Conservation (phyloP, 1,139 yeast genomes). For the Geotrichum europaeum region DNA sequence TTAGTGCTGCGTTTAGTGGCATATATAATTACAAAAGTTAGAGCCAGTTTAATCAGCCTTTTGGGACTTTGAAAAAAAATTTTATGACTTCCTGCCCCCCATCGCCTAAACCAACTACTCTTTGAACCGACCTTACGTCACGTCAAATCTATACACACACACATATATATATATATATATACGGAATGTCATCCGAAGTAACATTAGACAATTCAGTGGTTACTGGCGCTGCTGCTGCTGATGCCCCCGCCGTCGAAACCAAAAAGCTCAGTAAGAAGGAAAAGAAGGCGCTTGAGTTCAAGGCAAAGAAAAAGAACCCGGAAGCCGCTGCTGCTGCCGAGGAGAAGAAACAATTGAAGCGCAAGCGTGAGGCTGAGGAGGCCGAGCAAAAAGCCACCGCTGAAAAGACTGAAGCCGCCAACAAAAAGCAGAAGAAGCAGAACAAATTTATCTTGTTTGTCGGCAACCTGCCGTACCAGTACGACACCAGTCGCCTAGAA, state of each 20-base stretch:
- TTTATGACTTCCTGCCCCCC: not conserved
- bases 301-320: slow-evolving; percentile 22
- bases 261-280: slow-evolving; percentile 71
- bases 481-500: slow-evolving; percentile 54
- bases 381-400: slow-evolving; percentile 13
- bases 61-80: not conserved
- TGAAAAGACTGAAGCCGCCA: slow-evolving; percentile 12
- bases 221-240: not conserved
- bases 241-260: not conserved
- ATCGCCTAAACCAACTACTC: not conserved
- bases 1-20: not conserved
- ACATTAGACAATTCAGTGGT: not conserved
- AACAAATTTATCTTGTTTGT: slow-evolving; percentile 74
- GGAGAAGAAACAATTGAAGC: slow-evolving; percentile 17
- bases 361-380: slow-evolving; percentile 16
- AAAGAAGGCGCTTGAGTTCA: slow-evolving; percentile 68
- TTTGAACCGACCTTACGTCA: not conserved
- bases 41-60: not conserved
- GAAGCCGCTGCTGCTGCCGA: slow-evolving; percentile 16
- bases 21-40: not conserved
- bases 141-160: not conserved
- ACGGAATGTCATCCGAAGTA: not conserved
- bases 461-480: slow-evolving; percentile 83
- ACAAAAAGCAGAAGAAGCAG: slow-evolving; percentile 46
- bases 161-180: not conserved